Base-by-base conservation (phyloP, 176 grass and related monocot genomes). In the Puccinellia tenuiflora region DNA sequence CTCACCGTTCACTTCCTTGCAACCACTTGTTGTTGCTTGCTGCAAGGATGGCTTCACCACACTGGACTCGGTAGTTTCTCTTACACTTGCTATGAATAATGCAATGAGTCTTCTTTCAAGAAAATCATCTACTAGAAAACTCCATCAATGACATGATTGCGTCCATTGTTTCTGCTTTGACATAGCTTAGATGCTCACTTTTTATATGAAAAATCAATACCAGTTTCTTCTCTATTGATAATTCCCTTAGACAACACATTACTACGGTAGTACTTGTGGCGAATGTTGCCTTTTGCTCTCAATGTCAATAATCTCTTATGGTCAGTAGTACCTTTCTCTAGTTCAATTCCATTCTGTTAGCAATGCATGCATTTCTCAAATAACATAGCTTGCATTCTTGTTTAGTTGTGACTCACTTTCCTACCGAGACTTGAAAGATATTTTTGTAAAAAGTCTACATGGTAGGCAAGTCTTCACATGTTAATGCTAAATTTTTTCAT, bases 1-100 rank as follows among this genome's bases (percentile, higher is more conserved):
- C 69, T 99, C 93, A 3, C 97, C 97, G 52, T 99, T 99, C 74
- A 94, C 93, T 39, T 96, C 97, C 48, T 82, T 99, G 89, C 70
- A 84, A 77, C 91, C 97, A 21, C 73, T 99, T 83, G 97, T 96
- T 77, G 70, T 94, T 61, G 97, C 97, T 59, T 99, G 97, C 85
- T 90, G 89, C 70, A 93, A 93, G 74, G 87, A 88, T 76, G 91
- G 97, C 65, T 99, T 94, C 82, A 88, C 85, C 42, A 92, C 91
- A 28, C 60, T 99, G 51, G 93, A 96, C 79, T 86, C 89, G 89
- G 93, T 99, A 99, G 50, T 68, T 77, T 68, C 29, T n/a, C 68
- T 48, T 47, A 57, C 38, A 75, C 84, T n/a, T 66, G 21, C 80
- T 79, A 59, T 83, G 61, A 22, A 51, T 68, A 14, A 31, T 79